phyloP scores from a whole-genome alignment of 768 basidiomycete species.

The Russula olivacea region DNA sequence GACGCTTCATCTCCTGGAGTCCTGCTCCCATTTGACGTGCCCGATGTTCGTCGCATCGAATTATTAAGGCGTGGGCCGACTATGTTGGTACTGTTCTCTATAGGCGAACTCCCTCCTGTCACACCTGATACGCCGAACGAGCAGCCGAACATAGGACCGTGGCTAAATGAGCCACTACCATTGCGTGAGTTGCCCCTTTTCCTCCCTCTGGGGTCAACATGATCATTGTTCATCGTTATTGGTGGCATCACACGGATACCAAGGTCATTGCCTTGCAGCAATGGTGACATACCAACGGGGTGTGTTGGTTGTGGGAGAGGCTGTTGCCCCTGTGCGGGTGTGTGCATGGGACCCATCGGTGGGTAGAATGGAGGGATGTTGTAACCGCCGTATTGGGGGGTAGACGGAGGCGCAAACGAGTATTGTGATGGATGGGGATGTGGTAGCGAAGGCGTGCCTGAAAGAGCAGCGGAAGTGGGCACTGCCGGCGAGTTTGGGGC shows the following conservation, averaged over 20 bases:
- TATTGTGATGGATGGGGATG: conserved; percentile 33
- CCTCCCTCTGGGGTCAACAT: conserved; percentile 31
- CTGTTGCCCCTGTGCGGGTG: conserved; percentile 23
- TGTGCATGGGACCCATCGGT: conserved; percentile 15
- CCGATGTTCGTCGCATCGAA: conserved; percentile 42
- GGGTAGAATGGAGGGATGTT: conserved; percentile 12
- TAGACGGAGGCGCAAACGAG: conserved; percentile 30
- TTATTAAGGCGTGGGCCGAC: conserved; percentile 62
- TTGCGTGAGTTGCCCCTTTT: conserved; percentile 26
- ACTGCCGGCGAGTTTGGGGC: conserved; percentile 15
- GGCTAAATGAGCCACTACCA: conserved; percentile 48
- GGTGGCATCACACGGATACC: conserved; percentile 32
- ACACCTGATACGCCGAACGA: conserved; percentile 30
- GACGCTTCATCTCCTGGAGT: conserved; percentile 71
- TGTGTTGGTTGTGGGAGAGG: conserved; percentile 30
- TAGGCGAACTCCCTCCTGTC: background rate
- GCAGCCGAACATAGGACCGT: conserved; percentile 56
- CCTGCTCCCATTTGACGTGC: conserved; percentile 49
- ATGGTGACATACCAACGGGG: conserved; percentile 26
- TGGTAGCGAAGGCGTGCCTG: conserved; percentile 31
- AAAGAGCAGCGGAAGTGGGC: conserved; percentile 34
- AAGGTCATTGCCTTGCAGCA: conserved; percentile 24
- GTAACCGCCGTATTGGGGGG: conserved; percentile 29
- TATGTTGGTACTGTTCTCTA: conserved; percentile 36
- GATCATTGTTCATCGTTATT: conserved; percentile 28